phyloP scores from a whole-genome alignment of 176 grass and related monocot genomes.

The Oryza nivara region DNA sequence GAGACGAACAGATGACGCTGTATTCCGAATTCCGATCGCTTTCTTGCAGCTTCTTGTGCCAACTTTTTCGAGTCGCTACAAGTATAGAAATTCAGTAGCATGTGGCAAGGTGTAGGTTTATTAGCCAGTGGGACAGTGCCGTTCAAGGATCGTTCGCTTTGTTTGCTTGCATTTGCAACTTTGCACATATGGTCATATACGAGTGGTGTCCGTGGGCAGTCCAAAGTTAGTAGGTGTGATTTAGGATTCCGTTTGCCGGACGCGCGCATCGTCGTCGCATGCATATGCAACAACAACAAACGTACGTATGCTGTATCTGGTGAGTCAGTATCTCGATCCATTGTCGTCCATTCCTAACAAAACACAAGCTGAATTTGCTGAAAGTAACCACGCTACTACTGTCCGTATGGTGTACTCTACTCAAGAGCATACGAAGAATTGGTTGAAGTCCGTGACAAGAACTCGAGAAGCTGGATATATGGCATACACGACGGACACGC shows the following conservation, averaged over 20 bases:
- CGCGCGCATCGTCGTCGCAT: neutral
- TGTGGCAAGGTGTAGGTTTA: neutral
- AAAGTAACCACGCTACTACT: too few species aligned
- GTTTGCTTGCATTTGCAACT: neutral
- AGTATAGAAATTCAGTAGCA: neutral
- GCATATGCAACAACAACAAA: neutral
- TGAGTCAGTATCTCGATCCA: neutral
- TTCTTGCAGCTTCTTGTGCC: neutral
- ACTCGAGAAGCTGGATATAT: too few species aligned
- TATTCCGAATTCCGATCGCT: neutral
- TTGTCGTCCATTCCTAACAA: neutral
- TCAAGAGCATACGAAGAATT: too few species aligned
- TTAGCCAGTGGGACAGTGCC: too few species aligned
- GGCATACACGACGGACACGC: too few species aligned
- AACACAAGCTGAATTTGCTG: too few species aligned
- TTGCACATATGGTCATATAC: neutral
- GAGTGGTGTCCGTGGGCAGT: neutral
- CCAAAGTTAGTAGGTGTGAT: neutral
- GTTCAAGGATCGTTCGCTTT: neutral
- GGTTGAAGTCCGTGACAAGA: too few species aligned
- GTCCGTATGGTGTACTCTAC: too few species aligned
- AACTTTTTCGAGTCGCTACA: neutral
- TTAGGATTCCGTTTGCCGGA: neutral
- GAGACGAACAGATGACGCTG: too few species aligned
- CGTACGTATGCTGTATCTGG: neutral